Base-by-base conservation (phyloP, 306 rosid genomes). In the Rosa chinensis region DNA sequence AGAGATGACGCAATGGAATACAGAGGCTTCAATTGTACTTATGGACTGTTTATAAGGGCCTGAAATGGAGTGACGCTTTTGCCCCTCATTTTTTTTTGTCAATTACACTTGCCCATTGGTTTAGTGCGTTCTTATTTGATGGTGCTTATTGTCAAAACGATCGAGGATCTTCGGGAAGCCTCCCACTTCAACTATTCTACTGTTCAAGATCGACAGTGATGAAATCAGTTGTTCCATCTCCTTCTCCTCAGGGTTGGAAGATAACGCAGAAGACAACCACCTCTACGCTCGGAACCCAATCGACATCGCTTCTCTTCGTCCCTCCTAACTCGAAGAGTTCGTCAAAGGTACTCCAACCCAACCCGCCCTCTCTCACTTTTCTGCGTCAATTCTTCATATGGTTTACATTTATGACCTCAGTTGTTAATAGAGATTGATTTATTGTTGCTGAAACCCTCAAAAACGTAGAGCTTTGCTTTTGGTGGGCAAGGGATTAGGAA, bases 261-360 rank as follows among this genome's bases (percentile, higher is more conserved):
- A 92, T 67, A 88, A 92, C 8, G 59, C 66, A 72, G 88, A 89
- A 69, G 92, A 86, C 69, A 80, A 89, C 78, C 83, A 87, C 47
- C 91, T 95, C 84, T 73, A 39, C 83, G 92, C 84, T 20, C 89
- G 63, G 49, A 89, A 86, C 73, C 83, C 83, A 17, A 35, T 72
- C 49, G 80, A 92, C 78, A 37, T 88, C 50, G 35, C 92, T 35
- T 85, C 90, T 50, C 82, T 92, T 37, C 87, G 82, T 10, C 73
- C 97, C 44, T 86, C 97, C 49, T 82, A 91, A 82, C 88, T 95
- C 56, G 94, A 92, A 78, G 99, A 95, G 73, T 91, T 92, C 81
- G 97, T 92, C 85, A 95, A 95, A 95, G 97, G 98, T 93, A 43
- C n/a, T 50, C 1, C 9, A 20, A 78, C 52, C 12, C 49, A 66